phyloP scores from a whole-genome alignment of 2,329 filamentous ascomycete genomes.

The Trichoderma polysporum region DNA sequence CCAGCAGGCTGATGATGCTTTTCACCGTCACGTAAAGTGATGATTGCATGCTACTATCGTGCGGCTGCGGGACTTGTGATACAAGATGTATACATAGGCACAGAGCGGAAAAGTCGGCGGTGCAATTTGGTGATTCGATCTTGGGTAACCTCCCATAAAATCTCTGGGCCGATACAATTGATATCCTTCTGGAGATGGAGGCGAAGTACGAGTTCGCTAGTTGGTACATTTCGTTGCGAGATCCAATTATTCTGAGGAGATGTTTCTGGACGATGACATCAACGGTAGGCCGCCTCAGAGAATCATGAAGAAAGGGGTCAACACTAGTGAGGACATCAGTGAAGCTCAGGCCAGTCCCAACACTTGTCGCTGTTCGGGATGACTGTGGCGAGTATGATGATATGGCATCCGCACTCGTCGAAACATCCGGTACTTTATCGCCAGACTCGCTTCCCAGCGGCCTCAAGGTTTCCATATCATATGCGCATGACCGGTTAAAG shows the following conservation, averaged over 20 bases:
- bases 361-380: background rate
- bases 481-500: background rate
- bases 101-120: background rate
- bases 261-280: constrained; percentile 1
- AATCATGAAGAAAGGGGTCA: background rate
- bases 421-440: background rate
- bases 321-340: background rate
- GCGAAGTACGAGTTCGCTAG: background rate
- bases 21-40: background rate
- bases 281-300: background rate
- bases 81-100: background rate
- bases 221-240: background rate
- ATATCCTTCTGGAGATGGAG: background rate
- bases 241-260: background rate
- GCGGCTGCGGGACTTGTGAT: background rate
- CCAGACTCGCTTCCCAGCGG: background rate
- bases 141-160: background rate
- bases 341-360: background rate
- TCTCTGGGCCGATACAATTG: background rate
- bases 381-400: background rate
- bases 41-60: background rate
- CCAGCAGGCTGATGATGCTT: background rate
- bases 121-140: background rate
- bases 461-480: background rate
- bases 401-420: background rate